A percentile compares a stretch with the other conserved stretches of the same genome.
phyloP scores from a whole-genome alignment of 139 green algal genomes.

The Pycnococcus provasolii region DNA sequence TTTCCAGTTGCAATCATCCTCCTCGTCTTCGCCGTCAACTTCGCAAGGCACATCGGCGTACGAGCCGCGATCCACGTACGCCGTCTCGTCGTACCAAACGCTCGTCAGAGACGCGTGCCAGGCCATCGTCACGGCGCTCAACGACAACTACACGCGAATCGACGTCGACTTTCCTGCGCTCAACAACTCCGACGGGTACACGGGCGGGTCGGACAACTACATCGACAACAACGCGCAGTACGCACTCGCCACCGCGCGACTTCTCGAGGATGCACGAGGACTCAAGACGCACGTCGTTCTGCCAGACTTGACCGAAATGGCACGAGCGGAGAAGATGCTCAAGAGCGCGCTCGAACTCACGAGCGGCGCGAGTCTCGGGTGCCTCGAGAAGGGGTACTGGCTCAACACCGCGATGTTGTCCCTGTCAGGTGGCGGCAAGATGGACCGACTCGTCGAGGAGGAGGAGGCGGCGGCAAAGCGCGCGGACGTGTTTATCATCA shows the following conservation, averaged over 20 bases:
- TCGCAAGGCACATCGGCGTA: neutral
- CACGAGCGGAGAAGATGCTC: slow-evolving; percentile 18
- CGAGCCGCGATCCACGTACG: too few species aligned
- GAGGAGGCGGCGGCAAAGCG: slow-evolving; percentile 1
- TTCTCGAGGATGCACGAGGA: slow-evolving; percentile 17
- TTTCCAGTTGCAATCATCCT: too few species aligned
- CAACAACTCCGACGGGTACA: slow-evolving; percentile 8
- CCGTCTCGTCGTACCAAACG: too few species aligned
- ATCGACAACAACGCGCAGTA: slow-evolving; percentile 40
- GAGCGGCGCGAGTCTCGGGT: slow-evolving; percentile 21
- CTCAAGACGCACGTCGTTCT: slow-evolving; percentile 6
- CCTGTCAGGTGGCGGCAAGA: neutral
- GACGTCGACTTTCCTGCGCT: slow-evolving; percentile 8
- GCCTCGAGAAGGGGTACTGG: slow-evolving; percentile 18
- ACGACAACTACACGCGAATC: neutral
- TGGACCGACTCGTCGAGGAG: neutral
- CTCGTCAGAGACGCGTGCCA: too few species aligned
- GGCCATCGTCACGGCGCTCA: too few species aligned
- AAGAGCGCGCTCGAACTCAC: slow-evolving; percentile 14
- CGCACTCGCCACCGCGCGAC: slow-evolving; percentile 16
- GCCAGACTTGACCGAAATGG: slow-evolving; percentile 22
- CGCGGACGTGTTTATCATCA: slow-evolving; percentile 72
- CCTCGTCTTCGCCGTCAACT: slow-evolving; percentile 26
- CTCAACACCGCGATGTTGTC: neutral
- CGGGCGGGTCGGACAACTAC: slow-evolving; percentile 27